A percentile compares a stretch with the other conserved stretches of the same genome.
These are phyloP conservation scores for Trichoderma sp. DNA, from an alignment of 2,329 filamentous ascomycete genomes.

Conservation along the genomic window DNA sequence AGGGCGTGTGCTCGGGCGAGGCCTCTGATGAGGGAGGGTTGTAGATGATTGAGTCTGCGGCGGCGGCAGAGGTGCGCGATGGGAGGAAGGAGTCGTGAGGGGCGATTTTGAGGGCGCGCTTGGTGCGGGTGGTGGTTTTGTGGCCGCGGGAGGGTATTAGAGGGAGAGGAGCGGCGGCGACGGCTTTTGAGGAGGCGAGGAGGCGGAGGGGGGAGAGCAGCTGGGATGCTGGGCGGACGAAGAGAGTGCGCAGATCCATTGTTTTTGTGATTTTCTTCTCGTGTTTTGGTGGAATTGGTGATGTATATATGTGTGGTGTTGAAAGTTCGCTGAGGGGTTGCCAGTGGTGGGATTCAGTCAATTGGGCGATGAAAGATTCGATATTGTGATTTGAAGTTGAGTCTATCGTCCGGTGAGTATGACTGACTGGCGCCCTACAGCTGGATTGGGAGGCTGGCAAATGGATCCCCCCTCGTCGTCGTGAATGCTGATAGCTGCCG, in stretches of 20 bases:
- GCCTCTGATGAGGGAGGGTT: slow-evolving; percentile 59
- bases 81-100: slow-evolving; percentile 64
- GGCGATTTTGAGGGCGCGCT: slow-evolving; percentile 61
- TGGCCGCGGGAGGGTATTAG: slow-evolving; percentile 46
- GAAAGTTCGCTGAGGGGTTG: not conserved
- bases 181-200: slow-evolving; percentile 15
- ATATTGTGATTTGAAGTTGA: not conserved
- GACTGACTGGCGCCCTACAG: slow-evolving; percentile 23
- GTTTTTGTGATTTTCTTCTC: not conserved
- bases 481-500: not conserved
- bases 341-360: not conserved
- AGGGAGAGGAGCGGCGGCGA: slow-evolving; percentile 28
- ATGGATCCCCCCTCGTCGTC: not conserved
- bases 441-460: slow-evolving; percentile 23
- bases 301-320: not conserved
- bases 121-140: slow-evolving; percentile 58
- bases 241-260: slow-evolving; percentile 45
- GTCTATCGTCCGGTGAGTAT: not conserved
- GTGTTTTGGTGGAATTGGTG: not conserved
- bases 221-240: slow-evolving; percentile 42
- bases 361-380: not conserved
- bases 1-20: slow-evolving; percentile 67
- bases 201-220: slow-evolving; percentile 38
- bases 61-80: slow-evolving; percentile 40
- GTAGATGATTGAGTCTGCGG: slow-evolving; percentile 54